Conservation (phyloP, 495 filamentous ascomycete species). For the Aspergillus funiculosus region DNA sequence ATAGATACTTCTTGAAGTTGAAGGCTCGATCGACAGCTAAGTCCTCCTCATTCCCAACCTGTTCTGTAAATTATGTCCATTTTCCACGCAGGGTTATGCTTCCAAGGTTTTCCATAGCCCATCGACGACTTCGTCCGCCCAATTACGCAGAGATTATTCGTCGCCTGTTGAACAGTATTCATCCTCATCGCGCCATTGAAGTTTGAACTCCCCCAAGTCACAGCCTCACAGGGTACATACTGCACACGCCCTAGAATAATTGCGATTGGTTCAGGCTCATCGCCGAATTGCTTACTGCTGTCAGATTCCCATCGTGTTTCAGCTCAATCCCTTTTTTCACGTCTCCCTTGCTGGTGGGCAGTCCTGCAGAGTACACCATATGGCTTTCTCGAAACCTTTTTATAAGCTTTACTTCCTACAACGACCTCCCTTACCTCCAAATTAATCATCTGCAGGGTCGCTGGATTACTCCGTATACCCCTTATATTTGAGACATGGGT, state of each 20-base stretch:
- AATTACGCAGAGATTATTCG: neutral
- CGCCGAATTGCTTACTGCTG: constrained; percentile 1
- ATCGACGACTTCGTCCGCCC: neutral
- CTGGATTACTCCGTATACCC: no score
- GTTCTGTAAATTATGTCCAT: no score
- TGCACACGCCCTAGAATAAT: neutral
- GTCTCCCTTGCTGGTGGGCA: constrained; percentile 7
- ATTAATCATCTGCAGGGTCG: no score
- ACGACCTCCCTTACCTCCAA: no score
- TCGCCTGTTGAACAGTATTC: no score
- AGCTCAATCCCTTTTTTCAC: constrained; percentile 5
- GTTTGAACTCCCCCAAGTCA: neutral
- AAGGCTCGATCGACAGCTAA: no score
- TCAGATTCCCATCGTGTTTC: constrained; percentile 9
- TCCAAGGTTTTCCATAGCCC: neutral
- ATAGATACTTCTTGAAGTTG: neutral
- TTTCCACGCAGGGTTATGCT: neutral
- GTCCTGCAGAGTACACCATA: neutral
- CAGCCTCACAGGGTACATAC: constrained; percentile 4
- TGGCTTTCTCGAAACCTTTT: no score
- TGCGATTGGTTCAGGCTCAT: neutral
- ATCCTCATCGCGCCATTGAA: no score
- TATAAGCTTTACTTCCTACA: no score
- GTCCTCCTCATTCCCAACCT: no score
- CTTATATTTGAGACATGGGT: no score